phyloP scores from a whole-genome alignment of 1,284 basidiomycete species.

The Ceraceosorus guamensis region DNA sequence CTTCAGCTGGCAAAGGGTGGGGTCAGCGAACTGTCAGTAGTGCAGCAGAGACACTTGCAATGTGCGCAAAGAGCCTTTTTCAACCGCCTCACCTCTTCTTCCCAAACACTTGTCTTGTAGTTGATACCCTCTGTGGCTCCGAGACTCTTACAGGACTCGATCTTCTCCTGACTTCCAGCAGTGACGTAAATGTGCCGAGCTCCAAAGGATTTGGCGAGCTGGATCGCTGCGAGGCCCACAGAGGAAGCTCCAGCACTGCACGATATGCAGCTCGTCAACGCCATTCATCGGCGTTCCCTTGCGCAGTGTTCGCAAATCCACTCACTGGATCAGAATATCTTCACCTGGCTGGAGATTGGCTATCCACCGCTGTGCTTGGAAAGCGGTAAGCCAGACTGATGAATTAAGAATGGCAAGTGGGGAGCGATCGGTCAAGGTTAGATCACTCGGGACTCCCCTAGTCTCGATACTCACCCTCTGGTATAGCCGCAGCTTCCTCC shows the following conservation, averaged over 20 bases:
- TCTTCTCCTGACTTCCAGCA: conserved; percentile 75
- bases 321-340: conserved; percentile 60
- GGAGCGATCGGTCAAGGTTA: too few relatives aligned
- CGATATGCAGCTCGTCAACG: conserved; percentile 50
- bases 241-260: conserved; percentile 56
- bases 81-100: conserved; percentile 54
- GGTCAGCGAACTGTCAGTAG: background rate
- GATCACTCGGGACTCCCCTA: background rate
- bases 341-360: conserved; percentile 57
- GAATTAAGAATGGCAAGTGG: too few relatives aligned
- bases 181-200: conserved; percentile 57
- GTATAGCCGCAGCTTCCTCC: conserved; percentile 57
- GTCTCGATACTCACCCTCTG: conserved; percentile 18
- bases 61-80: background rate
- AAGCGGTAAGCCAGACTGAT: conserved; percentile 41
- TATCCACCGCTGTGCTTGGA: conserved; percentile 36
- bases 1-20: conserved; percentile 45
- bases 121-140: conserved; percentile 69
- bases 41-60: background rate
- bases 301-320: too few relatives aligned
- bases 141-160: conserved; percentile 62
- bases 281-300: too few relatives aligned
- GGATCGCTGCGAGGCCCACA: conserved; percentile 83
- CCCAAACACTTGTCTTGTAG: conserved; percentile 76
- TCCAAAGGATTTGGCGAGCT: conserved; percentile 68